Evolutionary conservation across 768 basidiomycete genomes (phyloP).

Genomic region (Xerocomellus amylosporus): DNA sequence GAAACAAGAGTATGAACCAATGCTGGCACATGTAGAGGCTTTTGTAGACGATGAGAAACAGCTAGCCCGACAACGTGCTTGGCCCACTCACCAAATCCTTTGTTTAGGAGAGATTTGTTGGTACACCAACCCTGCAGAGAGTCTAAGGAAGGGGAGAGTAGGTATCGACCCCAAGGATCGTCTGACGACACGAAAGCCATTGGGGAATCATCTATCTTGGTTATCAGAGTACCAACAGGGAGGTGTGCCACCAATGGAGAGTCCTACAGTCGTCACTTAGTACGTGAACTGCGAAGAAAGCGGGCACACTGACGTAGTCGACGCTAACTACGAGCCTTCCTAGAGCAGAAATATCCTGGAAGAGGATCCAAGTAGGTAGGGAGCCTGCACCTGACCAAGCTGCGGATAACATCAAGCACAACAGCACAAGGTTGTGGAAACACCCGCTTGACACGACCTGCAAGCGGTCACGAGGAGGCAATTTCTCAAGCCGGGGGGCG

Average conservation of each 20-base stretch:
- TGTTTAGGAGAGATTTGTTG: conserved; percentile 33
- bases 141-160: conserved; percentile 27
- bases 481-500: conserved; percentile 33
- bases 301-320: conserved; percentile 44
- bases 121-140: conserved; percentile 62
- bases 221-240: conserved; percentile 55
- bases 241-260: conserved; percentile 64
- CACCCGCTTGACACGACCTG: conserved; percentile 72
- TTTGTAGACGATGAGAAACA: not conserved
- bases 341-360: conserved; percentile 47
- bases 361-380: conserved; percentile 37
- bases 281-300: not conserved
- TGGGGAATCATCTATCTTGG: conserved; percentile 58
- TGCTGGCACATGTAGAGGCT: conserved; percentile 11
- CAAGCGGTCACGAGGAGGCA: conserved; percentile 44
- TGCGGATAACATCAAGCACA: conserved; percentile 42
- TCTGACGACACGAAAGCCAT: conserved; percentile 33
- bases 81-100: conserved; percentile 11
- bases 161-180: conserved; percentile 48
- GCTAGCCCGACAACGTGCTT: not conserved
- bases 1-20: conserved; percentile 42
- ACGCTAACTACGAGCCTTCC: conserved; percentile 59
- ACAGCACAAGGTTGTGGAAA: conserved; percentile 71
- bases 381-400: conserved; percentile 33
- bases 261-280: conserved; percentile 36